These are phyloP conservation scores for Teratosphaeriaceae sp. DNA, from an alignment of 2,329 filamentous ascomycete genomes.

Conservation along the genomic window DNA sequence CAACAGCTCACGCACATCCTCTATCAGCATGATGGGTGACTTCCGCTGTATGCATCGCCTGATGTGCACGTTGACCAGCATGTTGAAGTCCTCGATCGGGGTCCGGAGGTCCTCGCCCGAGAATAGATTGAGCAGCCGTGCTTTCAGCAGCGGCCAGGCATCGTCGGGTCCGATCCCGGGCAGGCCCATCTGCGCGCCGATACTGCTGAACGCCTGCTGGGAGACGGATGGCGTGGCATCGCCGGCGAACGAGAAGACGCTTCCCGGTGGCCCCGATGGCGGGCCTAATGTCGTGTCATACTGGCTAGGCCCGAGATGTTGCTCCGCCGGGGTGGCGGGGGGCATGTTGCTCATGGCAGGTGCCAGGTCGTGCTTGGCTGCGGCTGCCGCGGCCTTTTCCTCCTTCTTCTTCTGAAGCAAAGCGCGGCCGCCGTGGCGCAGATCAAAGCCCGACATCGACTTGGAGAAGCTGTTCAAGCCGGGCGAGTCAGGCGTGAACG, in stretches of 20 bases:
- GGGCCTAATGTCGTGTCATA: constrained; percentile 21
- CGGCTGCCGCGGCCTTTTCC: constrained; percentile 41
- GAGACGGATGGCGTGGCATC: constrained; percentile 27
- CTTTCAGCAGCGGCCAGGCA: constrained; percentile 74
- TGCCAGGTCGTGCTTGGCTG: constrained; percentile 25
- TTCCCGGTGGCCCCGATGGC: constrained; percentile 20
- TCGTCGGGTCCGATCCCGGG: constrained; percentile 55
- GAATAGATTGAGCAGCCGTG: constrained; percentile 69
- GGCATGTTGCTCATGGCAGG: constrained; percentile 27
- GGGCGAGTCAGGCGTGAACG: constrained; percentile 70
- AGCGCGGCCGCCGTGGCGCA: constrained; percentile 69
- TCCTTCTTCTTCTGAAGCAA: constrained; percentile 65
- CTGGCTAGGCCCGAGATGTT: constrained; percentile 21
- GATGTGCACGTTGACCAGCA: constrained; percentile 70
- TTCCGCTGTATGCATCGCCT: constrained; percentile 70
- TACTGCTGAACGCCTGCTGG: constrained; percentile 35
- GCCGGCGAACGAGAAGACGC: constrained; percentile 26
- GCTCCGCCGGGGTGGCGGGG: constrained; percentile 17
- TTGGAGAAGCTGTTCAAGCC: constrained; percentile 68
- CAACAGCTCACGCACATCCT: constrained; percentile 69
- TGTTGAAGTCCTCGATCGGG: constrained; percentile 80
- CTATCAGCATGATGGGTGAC: constrained; percentile 62
- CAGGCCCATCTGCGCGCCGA: constrained; percentile 43
- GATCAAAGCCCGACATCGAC: constrained; percentile 71
- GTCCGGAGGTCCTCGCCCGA: constrained; percentile 72